Evolutionary conservation across 192 early-diverging fungal genomes (phyloP).

Genomic region (Entomortierella beljakovae): DNA sequence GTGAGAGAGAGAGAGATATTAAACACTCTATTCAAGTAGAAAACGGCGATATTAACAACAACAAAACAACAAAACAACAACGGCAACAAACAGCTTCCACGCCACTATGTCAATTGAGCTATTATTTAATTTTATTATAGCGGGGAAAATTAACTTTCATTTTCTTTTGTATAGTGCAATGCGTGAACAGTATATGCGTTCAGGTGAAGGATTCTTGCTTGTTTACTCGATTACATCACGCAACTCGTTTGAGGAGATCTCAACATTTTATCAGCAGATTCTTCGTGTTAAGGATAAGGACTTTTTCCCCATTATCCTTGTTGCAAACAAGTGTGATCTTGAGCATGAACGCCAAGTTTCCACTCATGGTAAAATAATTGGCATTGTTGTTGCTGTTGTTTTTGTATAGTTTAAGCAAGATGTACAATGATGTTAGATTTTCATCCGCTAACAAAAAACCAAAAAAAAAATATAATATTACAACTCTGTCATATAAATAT

Average conservation of each 20-base stretch:
- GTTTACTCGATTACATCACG: constrained; percentile 95
- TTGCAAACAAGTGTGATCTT: constrained; percentile 95
- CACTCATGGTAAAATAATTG: constrained; percentile 55
- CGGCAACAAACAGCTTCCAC: too few relatives aligned
- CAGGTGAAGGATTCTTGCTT: constrained; percentile 94
- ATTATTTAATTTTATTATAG: neutral
- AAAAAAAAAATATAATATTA: too few relatives aligned
- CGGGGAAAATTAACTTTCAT: constrained; percentile 5
- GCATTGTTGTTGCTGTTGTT: neutral
- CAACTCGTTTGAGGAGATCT: constrained; percentile 92
- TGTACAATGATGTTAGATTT: neutral
- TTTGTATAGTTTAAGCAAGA: neutral
- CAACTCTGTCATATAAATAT: neutral
- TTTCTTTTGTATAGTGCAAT: constrained; percentile 69
- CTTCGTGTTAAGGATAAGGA: constrained; percentile 95
- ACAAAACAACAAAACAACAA: too few relatives aligned
- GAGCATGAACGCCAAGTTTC: constrained; percentile 86
- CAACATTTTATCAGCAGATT: constrained; percentile 93
- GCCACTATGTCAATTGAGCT: too few relatives aligned
- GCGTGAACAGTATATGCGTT: constrained; percentile 97
- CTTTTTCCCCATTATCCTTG: constrained; percentile 88
- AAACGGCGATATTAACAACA: too few relatives aligned
- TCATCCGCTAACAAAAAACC: too few relatives aligned
- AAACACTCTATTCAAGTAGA: too few relatives aligned
- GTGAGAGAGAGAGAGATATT: too few relatives aligned